Percentiles rank a stretch among this genome's conserved stretches.
Evolutionary conservation across 441 rosid species (phyloP).

Genomic region (Populus hybrid): DNA sequence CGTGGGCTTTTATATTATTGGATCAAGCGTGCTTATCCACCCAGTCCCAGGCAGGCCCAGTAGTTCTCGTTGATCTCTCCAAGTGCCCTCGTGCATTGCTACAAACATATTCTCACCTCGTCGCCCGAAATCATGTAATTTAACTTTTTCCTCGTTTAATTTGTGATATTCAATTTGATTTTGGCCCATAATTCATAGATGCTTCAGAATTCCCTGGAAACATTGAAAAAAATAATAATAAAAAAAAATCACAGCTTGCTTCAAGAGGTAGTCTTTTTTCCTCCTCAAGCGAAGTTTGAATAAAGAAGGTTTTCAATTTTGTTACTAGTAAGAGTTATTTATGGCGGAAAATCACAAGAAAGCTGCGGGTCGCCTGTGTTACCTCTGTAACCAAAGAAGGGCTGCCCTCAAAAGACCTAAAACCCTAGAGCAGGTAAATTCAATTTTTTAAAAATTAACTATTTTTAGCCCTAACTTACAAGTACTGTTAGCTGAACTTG

Average conservation of each 20-base stretch:
- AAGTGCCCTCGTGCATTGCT: background rate
- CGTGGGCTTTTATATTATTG: background rate
- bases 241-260: background rate
- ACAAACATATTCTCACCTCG: no score
- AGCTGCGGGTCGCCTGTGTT: constrained; percentile 51
- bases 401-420: constrained; percentile 88
- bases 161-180: background rate
- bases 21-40: background rate
- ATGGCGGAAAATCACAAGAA: constrained; percentile 24
- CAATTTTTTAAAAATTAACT: background rate
- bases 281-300: no score
- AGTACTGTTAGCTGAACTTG: background rate
- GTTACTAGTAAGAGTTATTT: no score
- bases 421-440: constrained; percentile 79
- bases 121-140: no score
- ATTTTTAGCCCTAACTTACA: background rate
- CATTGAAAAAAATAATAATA: background rate
- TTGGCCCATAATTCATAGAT: background rate
- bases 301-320: no score
- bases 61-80: no score
- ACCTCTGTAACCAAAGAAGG: constrained; percentile 53
- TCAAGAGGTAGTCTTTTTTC: background rate
- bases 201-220: background rate
- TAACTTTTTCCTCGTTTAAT: background rate
- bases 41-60: background rate